phyloP scores from a whole-genome alignment of 176 grass and related monocot species.

The Luzula sylvatica region DNA sequence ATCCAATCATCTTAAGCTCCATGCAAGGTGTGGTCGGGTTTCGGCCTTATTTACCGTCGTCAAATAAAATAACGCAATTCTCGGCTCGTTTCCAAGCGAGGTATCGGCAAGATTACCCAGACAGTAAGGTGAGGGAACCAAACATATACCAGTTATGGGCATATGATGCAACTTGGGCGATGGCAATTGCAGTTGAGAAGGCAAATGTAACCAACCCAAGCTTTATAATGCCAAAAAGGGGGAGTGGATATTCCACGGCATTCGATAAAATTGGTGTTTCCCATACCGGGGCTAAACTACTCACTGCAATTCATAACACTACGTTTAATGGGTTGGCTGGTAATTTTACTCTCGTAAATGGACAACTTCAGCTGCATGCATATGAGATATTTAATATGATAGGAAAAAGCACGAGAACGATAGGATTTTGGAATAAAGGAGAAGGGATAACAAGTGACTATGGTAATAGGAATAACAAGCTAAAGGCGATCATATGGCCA shows the following conservation, averaged over 20 bases:
- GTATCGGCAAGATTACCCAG: constrained; percentile 21
- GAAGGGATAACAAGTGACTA: constrained; percentile 1
- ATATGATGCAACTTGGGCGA: constrained; percentile 37
- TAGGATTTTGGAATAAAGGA: constrained; percentile 29
- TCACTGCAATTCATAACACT: constrained; percentile 20
- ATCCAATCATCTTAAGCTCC: background rate
- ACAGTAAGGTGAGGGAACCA: background rate
- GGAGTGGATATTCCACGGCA: background rate
- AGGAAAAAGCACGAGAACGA: background rate
- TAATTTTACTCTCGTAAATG: constrained; percentile 28
- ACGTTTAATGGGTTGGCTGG: constrained; percentile 46
- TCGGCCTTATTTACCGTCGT: constrained; percentile 25
- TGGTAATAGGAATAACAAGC: background rate
- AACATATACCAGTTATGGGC: constrained; percentile 31
- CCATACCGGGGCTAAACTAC: constrained; percentile 19
- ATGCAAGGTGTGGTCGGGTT: constrained; percentile 43
- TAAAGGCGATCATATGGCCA: constrained; percentile 38
- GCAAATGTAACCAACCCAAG: background rate
- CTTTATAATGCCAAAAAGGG: constrained; percentile 1
- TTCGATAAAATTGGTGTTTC: constrained; percentile 21
- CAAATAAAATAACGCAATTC: constrained; percentile 20
- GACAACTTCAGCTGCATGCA: constrained; percentile 22
- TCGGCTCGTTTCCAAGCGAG: constrained; percentile 8
- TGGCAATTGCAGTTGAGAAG: constrained; percentile 38
- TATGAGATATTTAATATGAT: constrained; percentile 50